Evolutionary conservation across 2,329 filamentous ascomycete genomes (phyloP).

Genomic region (Ascocoryne sarcoides): DNA sequence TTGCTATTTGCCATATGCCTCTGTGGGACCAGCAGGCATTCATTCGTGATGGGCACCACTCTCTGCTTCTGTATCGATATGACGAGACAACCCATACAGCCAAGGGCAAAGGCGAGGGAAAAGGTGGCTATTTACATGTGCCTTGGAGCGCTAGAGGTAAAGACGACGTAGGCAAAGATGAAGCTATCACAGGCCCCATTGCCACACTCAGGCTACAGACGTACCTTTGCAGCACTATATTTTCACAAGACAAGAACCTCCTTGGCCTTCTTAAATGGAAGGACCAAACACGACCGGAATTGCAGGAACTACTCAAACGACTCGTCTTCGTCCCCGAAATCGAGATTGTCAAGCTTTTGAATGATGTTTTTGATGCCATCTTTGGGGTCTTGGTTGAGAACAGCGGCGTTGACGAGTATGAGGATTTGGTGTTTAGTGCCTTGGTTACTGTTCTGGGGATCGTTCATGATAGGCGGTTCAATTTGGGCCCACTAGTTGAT

Average conservation of each 20-base stretch:
- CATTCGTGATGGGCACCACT: constrained; percentile 74
- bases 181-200: constrained; percentile 65
- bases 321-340: constrained; percentile 94
- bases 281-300: constrained; percentile 60
- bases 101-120: constrained; percentile 53
- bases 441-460: constrained; percentile 86
- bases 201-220: constrained; percentile 74
- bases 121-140: constrained; percentile 77
- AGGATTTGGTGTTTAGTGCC: constrained; percentile 85
- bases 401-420: constrained; percentile 83
- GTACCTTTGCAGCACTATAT: constrained; percentile 87
- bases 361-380: constrained; percentile 80
- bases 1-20: constrained; percentile 86
- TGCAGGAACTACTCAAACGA: constrained; percentile 67
- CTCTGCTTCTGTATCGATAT: constrained; percentile 76
- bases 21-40: constrained; percentile 91
- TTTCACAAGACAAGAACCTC: constrained; percentile 85
- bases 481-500: constrained; percentile 82
- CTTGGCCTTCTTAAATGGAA: constrained; percentile 82
- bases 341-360: constrained; percentile 89
- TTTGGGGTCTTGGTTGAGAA: constrained; percentile 89
- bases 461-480: constrained; percentile 89
- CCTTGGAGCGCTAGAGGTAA: constrained; percentile 67
- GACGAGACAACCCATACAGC: constrained; percentile 78
- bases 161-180: constrained; percentile 61